Evolutionary conservation across 2,329 filamentous ascomycete genomes (phyloP).

Genomic region (Cercospora zeae-maydis): DNA sequence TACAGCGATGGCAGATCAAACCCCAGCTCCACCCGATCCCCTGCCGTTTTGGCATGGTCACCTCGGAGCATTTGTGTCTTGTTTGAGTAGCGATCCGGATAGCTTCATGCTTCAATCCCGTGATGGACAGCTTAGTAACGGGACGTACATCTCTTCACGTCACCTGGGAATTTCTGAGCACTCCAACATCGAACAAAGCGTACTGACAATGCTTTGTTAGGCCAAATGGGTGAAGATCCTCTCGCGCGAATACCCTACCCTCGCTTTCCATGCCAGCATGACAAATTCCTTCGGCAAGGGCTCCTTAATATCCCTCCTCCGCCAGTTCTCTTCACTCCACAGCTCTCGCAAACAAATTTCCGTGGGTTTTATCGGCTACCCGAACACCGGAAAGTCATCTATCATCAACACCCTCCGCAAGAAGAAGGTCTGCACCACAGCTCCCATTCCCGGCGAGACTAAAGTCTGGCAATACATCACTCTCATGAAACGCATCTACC

Average conservation of each 20-base stretch:
- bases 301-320: conserved; percentile 82
- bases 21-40: conserved; percentile 61
- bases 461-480: conserved; percentile 99
- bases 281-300: conserved; percentile 97
- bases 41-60: conserved; percentile 87
- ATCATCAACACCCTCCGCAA: conserved; percentile 95
- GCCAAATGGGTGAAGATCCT: conserved; percentile 87
- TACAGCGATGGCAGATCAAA: conserved; percentile 98
- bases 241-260: conserved; percentile 86
- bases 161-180: conserved; percentile 3
- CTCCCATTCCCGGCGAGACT: conserved; percentile 92
- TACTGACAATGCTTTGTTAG: conserved; percentile 48
- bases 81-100: conserved; percentile 96
- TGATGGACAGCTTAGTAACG: conserved; percentile 98
- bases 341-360: conserved; percentile 90
- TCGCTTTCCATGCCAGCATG: conserved; percentile 91
- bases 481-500: conserved; percentile 86
- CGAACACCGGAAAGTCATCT: conserved; percentile 92
- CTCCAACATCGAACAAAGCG: not conserved
- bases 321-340: conserved; percentile 89
- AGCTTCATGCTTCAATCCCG: conserved; percentile 55
- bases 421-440: conserved; percentile 90
- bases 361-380: conserved; percentile 83
- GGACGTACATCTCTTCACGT: conserved; percentile 70
- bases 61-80: conserved; percentile 68